Evolutionary conservation across 257 asterid genomes (phyloP).

Genomic region (Nicotiana sylvestris): DNA sequence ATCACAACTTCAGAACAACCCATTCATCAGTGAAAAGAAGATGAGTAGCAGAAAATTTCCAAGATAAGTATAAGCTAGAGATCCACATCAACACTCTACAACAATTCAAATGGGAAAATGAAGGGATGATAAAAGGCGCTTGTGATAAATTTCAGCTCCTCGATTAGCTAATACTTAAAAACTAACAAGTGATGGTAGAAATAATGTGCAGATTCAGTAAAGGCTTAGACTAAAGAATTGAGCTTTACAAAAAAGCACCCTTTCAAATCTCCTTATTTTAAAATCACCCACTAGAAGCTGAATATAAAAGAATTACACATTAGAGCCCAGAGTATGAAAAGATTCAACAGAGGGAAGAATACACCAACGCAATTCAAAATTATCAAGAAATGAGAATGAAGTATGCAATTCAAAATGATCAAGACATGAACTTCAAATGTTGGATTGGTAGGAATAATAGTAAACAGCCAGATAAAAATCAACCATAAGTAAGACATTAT

Average conservation of each 20-base stretch:
- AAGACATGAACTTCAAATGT: not conserved
- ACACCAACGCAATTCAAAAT: too few relatives aligned
- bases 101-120: not conserved
- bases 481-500: not conserved
- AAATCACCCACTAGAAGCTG: not conserved
- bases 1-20: not conserved
- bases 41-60: not conserved
- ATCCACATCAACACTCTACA: not conserved
- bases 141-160: not conserved
- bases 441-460: not conserved
- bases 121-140: not conserved
- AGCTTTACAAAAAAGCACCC: not conserved
- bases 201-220: not conserved
- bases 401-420: not conserved
- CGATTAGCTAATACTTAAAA: not conserved
- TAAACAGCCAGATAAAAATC: not conserved
- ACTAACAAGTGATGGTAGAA: not conserved
- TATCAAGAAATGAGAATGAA: not conserved
- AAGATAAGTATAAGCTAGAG: not conserved
- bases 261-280: not conserved
- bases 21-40: not conserved
- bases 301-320: too few relatives aligned
- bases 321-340: too few relatives aligned
- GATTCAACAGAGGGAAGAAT: too few relatives aligned
- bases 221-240: not conserved